phyloP scores from a whole-genome alignment of 345 rosid genomes.

The Conringia planisiliqua region DNA sequence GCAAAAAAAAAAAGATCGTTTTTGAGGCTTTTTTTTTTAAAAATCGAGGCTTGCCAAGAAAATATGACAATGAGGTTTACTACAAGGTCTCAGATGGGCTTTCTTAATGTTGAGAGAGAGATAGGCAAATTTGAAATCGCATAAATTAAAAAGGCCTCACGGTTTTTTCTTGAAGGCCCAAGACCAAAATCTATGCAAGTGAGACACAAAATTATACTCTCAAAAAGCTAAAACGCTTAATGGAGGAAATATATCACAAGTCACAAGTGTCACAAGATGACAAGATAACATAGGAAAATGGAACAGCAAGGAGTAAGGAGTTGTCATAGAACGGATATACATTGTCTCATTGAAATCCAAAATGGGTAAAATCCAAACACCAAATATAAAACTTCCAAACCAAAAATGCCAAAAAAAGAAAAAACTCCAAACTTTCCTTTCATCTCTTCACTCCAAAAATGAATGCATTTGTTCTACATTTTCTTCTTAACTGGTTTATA shows the following conservation, averaged over 20 bases:
- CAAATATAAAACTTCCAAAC: background rate
- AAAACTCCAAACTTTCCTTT: constrained; percentile 19
- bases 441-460: background rate
- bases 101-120: background rate
- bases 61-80: background rate
- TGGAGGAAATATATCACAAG: background rate
- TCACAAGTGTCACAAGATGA: background rate
- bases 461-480: background rate
- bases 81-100: background rate
- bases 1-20: background rate
- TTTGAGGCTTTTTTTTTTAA: too few relatives aligned
- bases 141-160: too few relatives aligned
- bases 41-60: background rate
- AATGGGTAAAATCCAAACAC: background rate
- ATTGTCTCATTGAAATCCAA: constrained; percentile 4
- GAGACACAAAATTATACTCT: background rate
- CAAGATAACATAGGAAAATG: background rate
- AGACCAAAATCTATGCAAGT: too few relatives aligned
- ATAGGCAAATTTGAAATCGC: too few relatives aligned
- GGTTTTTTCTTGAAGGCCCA: too few relatives aligned
- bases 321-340: background rate
- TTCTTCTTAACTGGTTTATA: background rate
- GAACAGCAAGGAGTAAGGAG: background rate
- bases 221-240: background rate
- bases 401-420: constrained; percentile 7